Evolutionary conservation across 192 early-diverging fungal species (phyloP), one percentile per base, ranked within the genome.

Genomic region (Obelidium mucronatum): DNA sequence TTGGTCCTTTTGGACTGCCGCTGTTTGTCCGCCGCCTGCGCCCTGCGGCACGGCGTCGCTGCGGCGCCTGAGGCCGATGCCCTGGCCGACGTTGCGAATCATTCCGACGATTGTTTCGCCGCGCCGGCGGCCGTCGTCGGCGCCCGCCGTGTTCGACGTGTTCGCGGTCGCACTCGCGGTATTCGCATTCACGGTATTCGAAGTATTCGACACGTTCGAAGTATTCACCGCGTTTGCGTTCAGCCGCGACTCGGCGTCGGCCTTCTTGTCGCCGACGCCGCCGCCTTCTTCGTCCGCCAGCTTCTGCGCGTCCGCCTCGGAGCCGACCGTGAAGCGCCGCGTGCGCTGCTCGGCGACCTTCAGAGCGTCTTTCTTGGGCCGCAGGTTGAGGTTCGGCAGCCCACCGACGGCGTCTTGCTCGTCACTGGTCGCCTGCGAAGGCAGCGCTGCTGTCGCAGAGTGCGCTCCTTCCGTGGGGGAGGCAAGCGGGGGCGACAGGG

Each of bases 21-120:
- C 33, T 6, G 19, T 6, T 0, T 6, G 44, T 37, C 22, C 31
- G 3, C 15, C 30, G 13, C n/a, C 24, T 40, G 55, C 55, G 2
- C 17, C n/a, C 13, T 60, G 39, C 24, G 31, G n/a, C 6, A 22
- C 55, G 13, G 55, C 40, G 8, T 74, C 72, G 37, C n/a, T 31
- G 2, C 72, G 72, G 0, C 72, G 31, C 4, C 72, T 31, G 22
- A 72, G 54, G 8, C 36, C 48, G 0, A 74, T 60, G 5, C 72
- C 72, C 35, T 51, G 48, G 11, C 11, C 8, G 8, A 72, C 69
- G 35, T 74, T 74, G 59, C 72, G 55, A 34, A 74, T 62, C 72
- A 74, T 74, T 22, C 88, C 88, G 24, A 85, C 86, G 77, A 89
- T 88, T 0, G 86, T 86, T 74, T 85, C 84, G 64, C 81, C 79